A percentile compares a stretch with the other conserved stretches of the same genome.
Conservation (phyloP, 2,329 filamentous ascomycete genomes). For the Lasiodiplodia gonubiensis region DNA sequence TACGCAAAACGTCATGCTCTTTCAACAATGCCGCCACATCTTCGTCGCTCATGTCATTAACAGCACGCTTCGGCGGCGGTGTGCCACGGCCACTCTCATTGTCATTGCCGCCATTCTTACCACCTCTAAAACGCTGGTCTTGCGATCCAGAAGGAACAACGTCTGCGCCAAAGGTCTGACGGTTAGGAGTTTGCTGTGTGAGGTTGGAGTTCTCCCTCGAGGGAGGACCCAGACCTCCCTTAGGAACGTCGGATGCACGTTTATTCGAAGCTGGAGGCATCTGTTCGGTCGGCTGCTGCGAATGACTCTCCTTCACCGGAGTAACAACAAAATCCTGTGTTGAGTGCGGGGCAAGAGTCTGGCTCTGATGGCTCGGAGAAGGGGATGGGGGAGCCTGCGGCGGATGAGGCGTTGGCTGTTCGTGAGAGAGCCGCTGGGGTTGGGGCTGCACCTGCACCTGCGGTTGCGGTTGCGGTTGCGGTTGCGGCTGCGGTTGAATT, state of each 20-base stretch:
- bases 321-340: constrained; percentile 15
- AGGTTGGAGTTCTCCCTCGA: constrained; percentile 17
- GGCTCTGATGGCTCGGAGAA: constrained; percentile 38
- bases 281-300: constrained; percentile 12
- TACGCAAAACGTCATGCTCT: constrained; percentile 58
- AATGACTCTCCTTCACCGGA: constrained; percentile 1
- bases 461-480: constrained; percentile 31
- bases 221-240: constrained; percentile 1
- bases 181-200: constrained; percentile 6
- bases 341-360: constrained; percentile 36
- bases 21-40: constrained; percentile 55
- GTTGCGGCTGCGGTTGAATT: constrained; percentile 31
- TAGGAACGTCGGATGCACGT: constrained; percentile 18
- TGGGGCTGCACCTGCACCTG: constrained; percentile 11
- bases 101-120: constrained; percentile 39
- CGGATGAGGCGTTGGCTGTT: constrained; percentile 41
- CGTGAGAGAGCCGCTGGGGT: constrained; percentile 39
- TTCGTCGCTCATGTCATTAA: constrained; percentile 54
- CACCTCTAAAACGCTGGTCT: constrained; percentile 50
- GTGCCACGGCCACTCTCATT: constrained; percentile 49
- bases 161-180: constrained; percentile 52
- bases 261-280: constrained; percentile 24
- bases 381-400: constrained; percentile 45
- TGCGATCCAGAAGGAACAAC: constrained; percentile 53
- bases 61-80: constrained; percentile 50